Evolutionary conservation across 768 basidiomycete species (phyloP).

Genomic region (Boletus huronensis): DNA sequence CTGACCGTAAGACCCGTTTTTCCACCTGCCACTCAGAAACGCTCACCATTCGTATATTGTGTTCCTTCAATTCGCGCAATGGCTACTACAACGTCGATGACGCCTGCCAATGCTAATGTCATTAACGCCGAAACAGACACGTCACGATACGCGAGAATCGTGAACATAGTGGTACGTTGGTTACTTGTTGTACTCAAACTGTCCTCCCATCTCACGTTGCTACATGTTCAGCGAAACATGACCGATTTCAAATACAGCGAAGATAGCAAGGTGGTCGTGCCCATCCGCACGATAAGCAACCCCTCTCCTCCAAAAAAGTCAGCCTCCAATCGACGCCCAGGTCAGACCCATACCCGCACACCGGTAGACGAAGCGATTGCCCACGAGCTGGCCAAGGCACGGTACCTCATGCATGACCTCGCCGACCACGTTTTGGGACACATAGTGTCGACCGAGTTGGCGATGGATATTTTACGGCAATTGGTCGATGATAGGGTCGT

Average conservation of each 20-base stretch:
- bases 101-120: background rate
- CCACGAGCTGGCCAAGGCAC: background rate
- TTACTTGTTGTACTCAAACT: background rate
- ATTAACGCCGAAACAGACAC: background rate
- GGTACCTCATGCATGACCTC: background rate
- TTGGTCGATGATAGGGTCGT: background rate
- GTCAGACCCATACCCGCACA: too few species aligned
- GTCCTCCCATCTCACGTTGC: background rate
- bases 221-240: background rate
- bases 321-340: background rate
- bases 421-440: conserved; percentile 3
- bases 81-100: background rate
- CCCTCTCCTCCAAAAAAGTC: background rate
- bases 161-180: background rate
- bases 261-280: too few species aligned
- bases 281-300: too few species aligned
- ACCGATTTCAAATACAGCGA: too few species aligned
- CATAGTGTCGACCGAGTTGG: background rate
- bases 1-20: background rate
- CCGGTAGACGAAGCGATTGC: too few species aligned
- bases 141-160: background rate
- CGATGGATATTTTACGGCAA: background rate
- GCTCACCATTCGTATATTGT: background rate
- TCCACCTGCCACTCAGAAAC: background rate
- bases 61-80: background rate